Percentiles rank a stretch among this genome's conserved stretches.
Conservation (phyloP, 306 rosid species). For the Lithocarpus polystachyus region DNA sequence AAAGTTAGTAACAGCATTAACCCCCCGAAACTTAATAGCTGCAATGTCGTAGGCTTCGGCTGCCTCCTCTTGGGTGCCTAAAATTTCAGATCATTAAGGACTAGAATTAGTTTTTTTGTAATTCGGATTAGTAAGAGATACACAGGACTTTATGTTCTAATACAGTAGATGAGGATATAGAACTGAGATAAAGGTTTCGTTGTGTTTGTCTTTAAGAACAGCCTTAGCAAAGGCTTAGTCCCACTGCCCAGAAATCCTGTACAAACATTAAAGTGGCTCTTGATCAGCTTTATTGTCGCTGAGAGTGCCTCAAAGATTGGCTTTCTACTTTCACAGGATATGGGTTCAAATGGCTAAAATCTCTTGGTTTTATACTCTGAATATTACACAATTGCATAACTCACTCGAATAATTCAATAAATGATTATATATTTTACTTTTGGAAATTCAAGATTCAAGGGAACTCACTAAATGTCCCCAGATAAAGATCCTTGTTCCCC, state of each 20-base stretch:
- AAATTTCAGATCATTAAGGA: constrained; percentile 18
- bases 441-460: not conserved
- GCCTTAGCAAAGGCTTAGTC: constrained; percentile 28
- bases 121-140: not conserved
- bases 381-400: not conserved
- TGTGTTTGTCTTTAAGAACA: constrained; percentile 17
- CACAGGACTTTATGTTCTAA: not conserved
- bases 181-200: constrained; percentile 3
- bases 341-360: not conserved
- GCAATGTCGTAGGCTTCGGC: constrained; percentile 94
- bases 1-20: constrained; percentile 83
- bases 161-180: not conserved
- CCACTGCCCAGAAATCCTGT: constrained; percentile 16
- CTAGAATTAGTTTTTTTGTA: constrained; percentile 3
- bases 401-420: not conserved
- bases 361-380: constrained; percentile 18
- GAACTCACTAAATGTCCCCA: constrained; percentile 86
- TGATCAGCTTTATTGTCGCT: constrained; percentile 27
- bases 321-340: constrained; percentile 31
- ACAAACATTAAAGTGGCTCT: constrained; percentile 22
- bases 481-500: constrained; percentile 92
- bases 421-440: not conserved
- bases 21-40: constrained; percentile 83
- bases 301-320: constrained; percentile 27
- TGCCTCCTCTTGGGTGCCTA: constrained; percentile 97